Evolutionary conservation across 75 land plant genomes (phyloP).

Genomic region (Adiantum capillusveneris): DNA sequence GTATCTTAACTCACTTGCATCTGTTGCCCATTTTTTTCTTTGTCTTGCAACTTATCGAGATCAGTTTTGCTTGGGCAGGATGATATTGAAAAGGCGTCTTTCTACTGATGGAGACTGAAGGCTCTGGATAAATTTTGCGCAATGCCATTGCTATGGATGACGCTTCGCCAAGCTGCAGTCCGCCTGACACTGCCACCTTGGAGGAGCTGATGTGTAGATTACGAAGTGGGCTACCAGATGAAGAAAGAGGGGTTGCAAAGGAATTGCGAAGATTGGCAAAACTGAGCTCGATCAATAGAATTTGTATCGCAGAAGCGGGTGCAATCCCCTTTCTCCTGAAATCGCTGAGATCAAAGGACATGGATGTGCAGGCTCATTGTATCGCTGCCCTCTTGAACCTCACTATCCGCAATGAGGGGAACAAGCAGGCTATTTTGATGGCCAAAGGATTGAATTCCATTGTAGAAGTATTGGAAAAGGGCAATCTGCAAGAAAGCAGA

Average conservation of each 20-base stretch:
- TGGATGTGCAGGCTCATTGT: conserved; percentile 52
- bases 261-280: conserved; percentile 68
- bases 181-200: no score
- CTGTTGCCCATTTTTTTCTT: no score
- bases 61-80: no score
- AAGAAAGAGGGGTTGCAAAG: conserved; percentile 47
- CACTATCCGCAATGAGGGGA: conserved; percentile 42
- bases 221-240: conserved; percentile 26
- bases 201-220: no score
- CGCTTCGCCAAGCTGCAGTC: no score
- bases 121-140: no score
- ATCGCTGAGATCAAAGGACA: conserved; percentile 36
- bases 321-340: conserved; percentile 64
- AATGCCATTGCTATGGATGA: no score
- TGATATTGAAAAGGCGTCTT: no score
- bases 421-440: conserved; percentile 48
- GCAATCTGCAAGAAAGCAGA: conserved; percentile 48
- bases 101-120: no score
- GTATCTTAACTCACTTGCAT: no score
- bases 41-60: no score
- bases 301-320: conserved; percentile 66
- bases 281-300: conserved; percentile 51
- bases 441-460: conserved; percentile 49
- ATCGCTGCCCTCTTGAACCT: conserved; percentile 70
- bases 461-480: conserved; percentile 36